Percentiles rank a stretch among this genome's conserved stretches.
These are phyloP conservation scores for Cordyceps militaris DNA, from an alignment of 2,329 filamentous ascomycete species.

Conservation along the genomic window DNA sequence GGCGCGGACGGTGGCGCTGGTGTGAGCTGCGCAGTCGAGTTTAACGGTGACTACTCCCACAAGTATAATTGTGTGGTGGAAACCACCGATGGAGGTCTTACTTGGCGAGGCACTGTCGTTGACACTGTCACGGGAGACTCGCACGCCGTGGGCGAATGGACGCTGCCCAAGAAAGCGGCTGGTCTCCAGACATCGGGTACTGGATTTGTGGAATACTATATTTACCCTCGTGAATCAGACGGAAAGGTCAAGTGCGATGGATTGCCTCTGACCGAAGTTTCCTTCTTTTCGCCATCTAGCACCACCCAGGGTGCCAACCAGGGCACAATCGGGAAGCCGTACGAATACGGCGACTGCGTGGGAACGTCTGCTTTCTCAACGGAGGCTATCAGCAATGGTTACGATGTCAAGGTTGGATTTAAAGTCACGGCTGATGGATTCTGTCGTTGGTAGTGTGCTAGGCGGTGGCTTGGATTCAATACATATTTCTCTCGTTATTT, in stretches of 20 bases:
- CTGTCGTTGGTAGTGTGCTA: too few species aligned
- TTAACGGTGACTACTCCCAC: slow-evolving; percentile 17
- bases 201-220: slow-evolving; percentile 21
- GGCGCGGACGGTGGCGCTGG: slow-evolving; percentile 22
- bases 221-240: slow-evolving; percentile 11
- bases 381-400: background rate
- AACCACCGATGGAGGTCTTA: slow-evolving; percentile 14
- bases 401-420: slow-evolving; percentile 3
- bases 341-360: slow-evolving; percentile 17
- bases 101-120: slow-evolving; percentile 20
- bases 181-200: slow-evolving; percentile 14
- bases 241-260: slow-evolving; percentile 10
- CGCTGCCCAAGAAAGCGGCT: slow-evolving; percentile 15
- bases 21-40: slow-evolving; percentile 18
- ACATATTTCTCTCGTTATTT: too few species aligned
- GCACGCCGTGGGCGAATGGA: slow-evolving; percentile 18
- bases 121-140: slow-evolving; percentile 14
- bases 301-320: slow-evolving; percentile 10
- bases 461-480: too few species aligned
- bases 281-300: slow-evolving; percentile 14
- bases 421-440: too few species aligned
- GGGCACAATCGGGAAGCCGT: slow-evolving; percentile 11
- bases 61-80: slow-evolving; percentile 18
- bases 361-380: slow-evolving; percentile 11
- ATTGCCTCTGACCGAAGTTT: slow-evolving; percentile 14